Conservation (phyloP, 306 rosid species). For the Cajanus cajan region DNA sequence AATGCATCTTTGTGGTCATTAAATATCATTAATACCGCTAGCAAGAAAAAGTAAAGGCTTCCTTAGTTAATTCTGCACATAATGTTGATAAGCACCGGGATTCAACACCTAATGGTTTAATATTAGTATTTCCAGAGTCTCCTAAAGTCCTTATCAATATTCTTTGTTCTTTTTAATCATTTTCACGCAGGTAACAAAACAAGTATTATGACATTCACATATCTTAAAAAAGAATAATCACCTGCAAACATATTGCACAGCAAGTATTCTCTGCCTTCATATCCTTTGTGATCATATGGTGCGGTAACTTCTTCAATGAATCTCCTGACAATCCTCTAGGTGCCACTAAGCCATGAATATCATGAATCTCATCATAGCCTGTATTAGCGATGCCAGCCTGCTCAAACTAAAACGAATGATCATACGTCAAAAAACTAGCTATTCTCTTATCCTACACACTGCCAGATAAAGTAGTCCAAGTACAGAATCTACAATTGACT, state of each 20-base stretch:
- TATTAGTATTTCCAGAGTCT: background rate
- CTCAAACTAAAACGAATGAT: conserved; percentile 32
- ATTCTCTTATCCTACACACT: background rate
- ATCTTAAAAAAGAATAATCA: conserved; percentile 28
- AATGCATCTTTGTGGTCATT: background rate
- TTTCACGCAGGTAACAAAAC: background rate
- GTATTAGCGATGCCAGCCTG: conserved; percentile 50
- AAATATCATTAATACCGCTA: background rate
- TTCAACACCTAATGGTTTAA: conserved; percentile 2
- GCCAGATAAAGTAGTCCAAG: background rate
- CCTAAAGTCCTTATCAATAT: background rate
- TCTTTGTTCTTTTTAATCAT: conserved; percentile 1
- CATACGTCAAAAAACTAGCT: conserved; percentile 5
- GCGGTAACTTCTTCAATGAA: conserved; percentile 57
- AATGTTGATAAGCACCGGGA: background rate
- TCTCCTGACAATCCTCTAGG: conserved; percentile 63
- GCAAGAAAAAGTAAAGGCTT: background rate
- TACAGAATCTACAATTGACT: background rate
- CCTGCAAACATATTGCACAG: conserved; percentile 85
- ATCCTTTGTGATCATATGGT: conserved; percentile 51
- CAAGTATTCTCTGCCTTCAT: conserved; percentile 46
- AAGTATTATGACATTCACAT: background rate
- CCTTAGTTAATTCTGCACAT: background rate
- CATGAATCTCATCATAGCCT: conserved; percentile 50
- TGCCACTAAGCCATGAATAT: conserved; percentile 45